phyloP scores from a whole-genome alignment of 768 basidiomycete species.

The Macrolepiota albuminosa region DNA sequence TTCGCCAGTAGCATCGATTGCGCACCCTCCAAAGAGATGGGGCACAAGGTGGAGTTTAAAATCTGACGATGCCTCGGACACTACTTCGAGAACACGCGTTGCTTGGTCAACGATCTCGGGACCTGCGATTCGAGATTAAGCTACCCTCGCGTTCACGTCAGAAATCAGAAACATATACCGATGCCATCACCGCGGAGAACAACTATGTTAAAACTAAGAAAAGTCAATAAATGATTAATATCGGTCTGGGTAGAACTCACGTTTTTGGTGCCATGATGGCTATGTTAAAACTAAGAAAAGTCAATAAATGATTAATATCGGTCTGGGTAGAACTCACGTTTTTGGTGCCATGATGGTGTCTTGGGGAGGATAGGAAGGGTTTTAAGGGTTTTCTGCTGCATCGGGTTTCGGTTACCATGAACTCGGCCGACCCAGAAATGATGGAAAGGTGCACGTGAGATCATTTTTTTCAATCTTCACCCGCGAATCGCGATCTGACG shows the following conservation, averaged over 20 bases:
- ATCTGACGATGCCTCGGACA: conserved; percentile 58
- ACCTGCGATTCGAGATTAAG: conserved; percentile 36
- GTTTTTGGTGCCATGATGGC: conserved; percentile 38
- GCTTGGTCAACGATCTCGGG: conserved; percentile 90
- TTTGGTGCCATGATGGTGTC: conserved; percentile 33
- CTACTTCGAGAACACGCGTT: conserved; percentile 69
- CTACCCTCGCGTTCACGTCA: conserved; percentile 9
- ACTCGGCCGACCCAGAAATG: conserved; percentile 9
- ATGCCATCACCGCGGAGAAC: conserved; percentile 97
- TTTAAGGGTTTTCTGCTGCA: conserved; percentile 13
- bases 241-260: conserved; percentile 23
- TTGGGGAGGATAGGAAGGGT: not conserved
- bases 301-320: not conserved
- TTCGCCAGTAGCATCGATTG: conserved; percentile 85
- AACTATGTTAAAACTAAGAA: conserved; percentile 74
- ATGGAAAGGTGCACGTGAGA: conserved; percentile 11
- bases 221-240: not conserved
- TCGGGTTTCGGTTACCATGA: conserved; percentile 8
- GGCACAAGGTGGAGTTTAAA: conserved; percentile 70
- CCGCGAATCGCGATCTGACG: conserved; percentile 4
- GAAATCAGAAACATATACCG: conserved; percentile 40
- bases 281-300: conserved; percentile 58
- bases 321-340: conserved; percentile 29
- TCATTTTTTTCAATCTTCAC: conserved; percentile 12
- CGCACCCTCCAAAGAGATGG: conserved; percentile 86